Conservation (phyloP, 805 yeast species). For the Grigorovia humatica region DNA sequence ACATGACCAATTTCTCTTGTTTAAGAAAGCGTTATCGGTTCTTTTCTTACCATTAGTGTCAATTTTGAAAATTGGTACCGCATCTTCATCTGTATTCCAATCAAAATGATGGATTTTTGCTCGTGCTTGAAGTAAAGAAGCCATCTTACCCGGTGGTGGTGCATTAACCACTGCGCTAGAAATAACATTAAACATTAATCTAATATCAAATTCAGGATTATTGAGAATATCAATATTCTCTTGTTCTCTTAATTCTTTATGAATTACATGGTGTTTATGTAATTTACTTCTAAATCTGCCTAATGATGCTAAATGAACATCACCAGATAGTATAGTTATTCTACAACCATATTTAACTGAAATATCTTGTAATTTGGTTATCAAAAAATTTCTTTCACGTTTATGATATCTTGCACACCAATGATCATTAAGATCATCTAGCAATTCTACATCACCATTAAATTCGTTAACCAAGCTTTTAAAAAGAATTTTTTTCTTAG, state of each 20-base stretch:
- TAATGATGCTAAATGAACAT: constrained; percentile 81
- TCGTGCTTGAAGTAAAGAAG: constrained; percentile 57
- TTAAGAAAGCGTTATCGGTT: constrained; percentile 37
- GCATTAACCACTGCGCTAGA: constrained; percentile 87
- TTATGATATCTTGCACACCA: constrained; percentile 92
- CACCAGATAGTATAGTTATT: constrained; percentile 81
- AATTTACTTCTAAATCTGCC: constrained; percentile 61
- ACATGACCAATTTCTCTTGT: constrained; percentile 65
- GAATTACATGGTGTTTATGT: constrained; percentile 34
- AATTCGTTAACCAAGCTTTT: constrained; percentile 80
- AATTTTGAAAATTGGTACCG: constrained; percentile 56
- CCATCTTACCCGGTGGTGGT: constrained; percentile 89
- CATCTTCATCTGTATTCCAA: constrained; percentile 61
- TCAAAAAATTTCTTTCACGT: constrained; percentile 63
- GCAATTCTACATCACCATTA: constrained; percentile 82
- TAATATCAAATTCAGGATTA: constrained; percentile 57
- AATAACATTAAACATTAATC: constrained; percentile 72
- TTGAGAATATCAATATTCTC: constrained; percentile 33
- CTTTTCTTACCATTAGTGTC: constrained; percentile 50
- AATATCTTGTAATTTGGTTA: constrained; percentile 52
- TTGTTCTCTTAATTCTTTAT: constrained; percentile 27
- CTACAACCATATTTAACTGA: constrained; percentile 58
- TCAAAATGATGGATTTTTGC: constrained; percentile 60
- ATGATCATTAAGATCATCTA: constrained; percentile 91
- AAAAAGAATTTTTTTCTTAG: constrained; percentile 52